Conservation (phyloP, 495 filamentous ascomycete species). For the Cryomyces minteri region DNA sequence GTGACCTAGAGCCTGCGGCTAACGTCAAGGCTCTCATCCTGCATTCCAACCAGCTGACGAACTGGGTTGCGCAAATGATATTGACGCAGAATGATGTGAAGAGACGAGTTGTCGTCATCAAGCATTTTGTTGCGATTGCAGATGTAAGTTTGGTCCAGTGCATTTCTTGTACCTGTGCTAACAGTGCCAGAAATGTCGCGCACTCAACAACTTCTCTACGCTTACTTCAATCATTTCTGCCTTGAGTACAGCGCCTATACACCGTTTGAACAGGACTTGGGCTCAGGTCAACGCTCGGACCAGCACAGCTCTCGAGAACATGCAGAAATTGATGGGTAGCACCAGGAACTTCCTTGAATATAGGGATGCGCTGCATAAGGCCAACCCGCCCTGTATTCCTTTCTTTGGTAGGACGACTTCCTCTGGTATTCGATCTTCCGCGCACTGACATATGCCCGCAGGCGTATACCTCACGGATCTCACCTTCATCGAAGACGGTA, state of each 20-base stretch:
- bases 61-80: slow-evolving; percentile 99
- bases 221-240: slow-evolving; percentile 98
- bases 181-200: slow-evolving; percentile 62
- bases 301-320: slow-evolving; percentile 58
- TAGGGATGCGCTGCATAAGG: slow-evolving; percentile 74
- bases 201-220: slow-evolving; percentile 91
- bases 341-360: slow-evolving; percentile 98
- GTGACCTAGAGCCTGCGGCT: slow-evolving; percentile 72
- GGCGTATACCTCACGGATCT: slow-evolving; percentile 95
- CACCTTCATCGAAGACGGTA: slow-evolving; percentile 97
- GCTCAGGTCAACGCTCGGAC: slow-evolving; percentile 74
- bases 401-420: slow-evolving; percentile 64
- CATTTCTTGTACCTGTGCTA: slow-evolving; percentile 7
- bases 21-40: slow-evolving; percentile 94
- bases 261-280: slow-evolving; percentile 90
- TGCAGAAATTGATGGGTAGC: slow-evolving; percentile 90
- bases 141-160: slow-evolving; percentile 45
- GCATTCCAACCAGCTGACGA: slow-evolving; percentile 95
- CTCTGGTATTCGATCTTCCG: background rate
- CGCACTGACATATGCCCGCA: slow-evolving; percentile 15
- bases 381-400: slow-evolving; percentile 92
- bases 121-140: slow-evolving; percentile 91
- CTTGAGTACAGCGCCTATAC: slow-evolving; percentile 81
- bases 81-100: slow-evolving; percentile 82
- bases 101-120: slow-evolving; percentile 92